Evolutionary conservation across 164 flowering plant genomes (phyloP), one percentile per base, ranked within the genome.

Genomic region (Nelumbo lutea): DNA sequence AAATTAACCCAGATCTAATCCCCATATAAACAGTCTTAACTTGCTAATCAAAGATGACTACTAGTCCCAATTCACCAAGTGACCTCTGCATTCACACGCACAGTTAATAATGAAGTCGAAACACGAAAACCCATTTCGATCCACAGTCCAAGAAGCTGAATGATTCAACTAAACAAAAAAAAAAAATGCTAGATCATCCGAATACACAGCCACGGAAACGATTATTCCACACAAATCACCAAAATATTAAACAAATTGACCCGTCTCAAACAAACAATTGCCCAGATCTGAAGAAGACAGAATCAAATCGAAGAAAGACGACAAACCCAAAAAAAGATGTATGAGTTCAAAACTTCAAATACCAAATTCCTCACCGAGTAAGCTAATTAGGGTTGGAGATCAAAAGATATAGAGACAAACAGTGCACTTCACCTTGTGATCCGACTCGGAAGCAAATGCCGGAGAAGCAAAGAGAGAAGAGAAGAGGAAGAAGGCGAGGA

Each of bases 401-500:
- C 45, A 8, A 47, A 27, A 27, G 27, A 27, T 27, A 41, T 5
- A 8, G 42, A 9, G 14, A 42, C 1, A 3, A 27, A 55, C 3
- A 5, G 44, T 42, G 11, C 8, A 46, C 9, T 4, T 52, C 64
- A 84, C 91, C 86, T 76, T 85, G 79, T 86, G 89, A 84, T 86
- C 87, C 10, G 80, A 81, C 66, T 86, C 89, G 52, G 87, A 79
- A 64, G 86, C 84, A 44, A 77, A 57, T 1, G 72, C 73, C 38
- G 76, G 76, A 27, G 75, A 56, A 44, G 61, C 62, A 67, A 68
- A 7, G 71, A 75, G 58, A 68, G n/a, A n/a, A n/a, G 67, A 51
- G 57, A 75, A 63, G 38, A 60, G 39, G 55, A 61, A 6, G 61
- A 50, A 43, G 59, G 46, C 56, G 65, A 69, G 47, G 70, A 69